These are phyloP conservation scores for Fusarium newnesense DNA, from an alignment of 2,329 filamentous ascomycete species.

Conservation along the genomic window DNA sequence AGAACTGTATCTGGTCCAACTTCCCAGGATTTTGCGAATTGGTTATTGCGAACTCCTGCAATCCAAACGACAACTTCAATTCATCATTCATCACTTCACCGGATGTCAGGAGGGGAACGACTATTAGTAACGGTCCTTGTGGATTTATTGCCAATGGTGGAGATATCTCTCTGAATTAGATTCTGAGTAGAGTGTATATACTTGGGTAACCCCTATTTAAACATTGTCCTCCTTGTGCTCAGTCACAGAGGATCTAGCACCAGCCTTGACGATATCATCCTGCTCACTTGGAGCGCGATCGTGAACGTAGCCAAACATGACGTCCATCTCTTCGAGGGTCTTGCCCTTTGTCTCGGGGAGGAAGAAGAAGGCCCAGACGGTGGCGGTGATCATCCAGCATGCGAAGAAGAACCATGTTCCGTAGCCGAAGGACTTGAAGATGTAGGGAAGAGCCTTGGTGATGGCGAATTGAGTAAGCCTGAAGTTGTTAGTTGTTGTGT, in stretches of 20 bases:
- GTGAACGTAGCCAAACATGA: conserved; percentile 46
- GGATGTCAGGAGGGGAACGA: background rate
- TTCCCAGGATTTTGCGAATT: background rate
- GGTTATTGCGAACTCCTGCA: background rate
- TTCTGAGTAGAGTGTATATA: background rate
- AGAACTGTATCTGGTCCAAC: conserved; percentile 3
- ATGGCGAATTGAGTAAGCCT: conserved; percentile 55
- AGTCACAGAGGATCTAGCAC: conserved; percentile 21
- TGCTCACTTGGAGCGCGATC: conserved; percentile 27
- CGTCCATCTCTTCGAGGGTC: conserved; percentile 63
- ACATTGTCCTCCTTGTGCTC: conserved; percentile 39
- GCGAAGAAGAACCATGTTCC: conserved; percentile 69
- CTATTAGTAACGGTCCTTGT: background rate
- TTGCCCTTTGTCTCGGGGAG: conserved; percentile 66
- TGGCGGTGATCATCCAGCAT: conserved; percentile 59
- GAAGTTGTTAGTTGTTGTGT: background rate
- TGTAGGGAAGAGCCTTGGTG: conserved; percentile 57
- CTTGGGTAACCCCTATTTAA: background rate
- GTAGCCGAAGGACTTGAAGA: conserved; percentile 56
- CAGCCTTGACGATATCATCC: conserved; percentile 31
- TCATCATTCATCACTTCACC: background rate
- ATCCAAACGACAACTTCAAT: background rate
- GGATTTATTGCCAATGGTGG: background rate
- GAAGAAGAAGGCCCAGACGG: conserved; percentile 61
- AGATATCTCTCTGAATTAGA: background rate